phyloP scores from a whole-genome alignment of 1,139 yeast species.

The Yamadazyma membranifaciens region DNA sequence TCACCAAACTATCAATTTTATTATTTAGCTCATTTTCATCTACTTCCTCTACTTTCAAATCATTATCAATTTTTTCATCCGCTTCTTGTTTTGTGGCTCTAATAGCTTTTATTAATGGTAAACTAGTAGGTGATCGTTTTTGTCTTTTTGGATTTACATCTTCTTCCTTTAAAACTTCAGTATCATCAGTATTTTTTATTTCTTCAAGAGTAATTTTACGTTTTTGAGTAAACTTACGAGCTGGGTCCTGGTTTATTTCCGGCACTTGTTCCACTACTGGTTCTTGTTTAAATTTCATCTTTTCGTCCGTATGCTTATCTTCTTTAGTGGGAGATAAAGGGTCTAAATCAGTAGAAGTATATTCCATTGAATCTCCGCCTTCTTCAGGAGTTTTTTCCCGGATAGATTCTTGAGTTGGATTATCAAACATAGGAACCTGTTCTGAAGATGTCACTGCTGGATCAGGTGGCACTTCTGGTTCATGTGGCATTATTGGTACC shows the following conservation, averaged over 20 bases:
- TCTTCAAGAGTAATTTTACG: constrained; percentile 3
- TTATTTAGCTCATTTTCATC: constrained; percentile 10
- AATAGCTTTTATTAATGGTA: constrained; percentile 32
- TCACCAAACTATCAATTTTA: constrained; percentile 26
- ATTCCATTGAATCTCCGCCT: too few relatives aligned
- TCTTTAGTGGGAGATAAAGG: not conserved
- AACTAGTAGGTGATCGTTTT: not conserved
- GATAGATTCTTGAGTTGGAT: too few relatives aligned
- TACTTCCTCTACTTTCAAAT: constrained; percentile 20
- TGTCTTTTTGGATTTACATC: constrained; percentile 1
- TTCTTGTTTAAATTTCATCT: not conserved
- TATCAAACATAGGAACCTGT: too few relatives aligned
- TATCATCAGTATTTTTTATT: not conserved
- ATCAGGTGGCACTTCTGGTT: too few relatives aligned
- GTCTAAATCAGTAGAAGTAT: too few relatives aligned
- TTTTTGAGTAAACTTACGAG: not conserved
- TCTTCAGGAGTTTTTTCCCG: too few relatives aligned
- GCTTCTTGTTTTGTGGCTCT: constrained; percentile 30
- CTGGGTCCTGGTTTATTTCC: not conserved
- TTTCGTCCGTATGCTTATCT: not conserved
- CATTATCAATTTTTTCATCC: constrained; percentile 18
- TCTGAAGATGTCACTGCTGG: too few relatives aligned
- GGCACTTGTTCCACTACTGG: not conserved
- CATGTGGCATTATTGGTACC: constrained; percentile 6
- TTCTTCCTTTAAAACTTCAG: constrained; percentile 2